Evolutionary conservation across 768 basidiomycete genomes (phyloP).

Genomic region (Auricularia sp.): DNA sequence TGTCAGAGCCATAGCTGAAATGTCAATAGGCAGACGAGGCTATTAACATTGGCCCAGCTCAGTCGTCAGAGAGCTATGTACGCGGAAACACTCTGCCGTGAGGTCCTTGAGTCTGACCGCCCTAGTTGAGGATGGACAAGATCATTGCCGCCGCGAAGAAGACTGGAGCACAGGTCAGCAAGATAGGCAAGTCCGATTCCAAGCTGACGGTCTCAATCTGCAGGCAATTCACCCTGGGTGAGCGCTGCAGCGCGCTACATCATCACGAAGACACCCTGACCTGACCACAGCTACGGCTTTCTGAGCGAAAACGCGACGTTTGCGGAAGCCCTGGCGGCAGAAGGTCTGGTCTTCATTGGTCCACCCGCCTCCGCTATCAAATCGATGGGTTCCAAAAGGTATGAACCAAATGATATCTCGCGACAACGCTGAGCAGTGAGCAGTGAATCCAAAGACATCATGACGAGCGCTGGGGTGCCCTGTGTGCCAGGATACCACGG

Average conservation of each 20-base stretch:
- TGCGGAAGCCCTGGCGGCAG: slow-evolving; percentile 59
- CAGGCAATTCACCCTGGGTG: slow-evolving; percentile 92
- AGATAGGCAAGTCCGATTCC: slow-evolving; percentile 3
- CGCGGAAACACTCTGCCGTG: slow-evolving; percentile 20
- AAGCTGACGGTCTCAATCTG: slow-evolving; percentile 6
- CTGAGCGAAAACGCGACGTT: slow-evolving; percentile 86
- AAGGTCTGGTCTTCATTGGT: slow-evolving; percentile 83
- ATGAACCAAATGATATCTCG: slow-evolving; percentile 1
- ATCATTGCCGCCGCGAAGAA: slow-evolving; percentile 74
- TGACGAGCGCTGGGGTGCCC: slow-evolving; percentile 87
- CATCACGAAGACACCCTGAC: neutral
- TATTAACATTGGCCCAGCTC: slow-evolving; percentile 89
- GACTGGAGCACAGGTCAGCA: slow-evolving; percentile 73
- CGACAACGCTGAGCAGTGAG: neutral
- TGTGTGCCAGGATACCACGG: slow-evolving; percentile 95
- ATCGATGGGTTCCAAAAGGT: slow-evolving; percentile 96
- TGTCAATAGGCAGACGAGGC: slow-evolving; percentile 63
- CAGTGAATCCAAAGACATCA: slow-evolving; percentile 92
- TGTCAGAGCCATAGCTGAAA: slow-evolving; percentile 10
- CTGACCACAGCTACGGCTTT: slow-evolving; percentile 61
- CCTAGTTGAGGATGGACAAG: slow-evolving; percentile 74
- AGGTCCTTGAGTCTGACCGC: neutral
- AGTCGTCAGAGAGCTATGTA: slow-evolving; percentile 82
- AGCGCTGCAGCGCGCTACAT: neutral
- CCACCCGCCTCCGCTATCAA: slow-evolving; percentile 81